These are phyloP conservation scores for Tetrahymena thermophila DNA, from an alignment of 73 alveolate genomes.

Conservation along the genomic window DNA sequence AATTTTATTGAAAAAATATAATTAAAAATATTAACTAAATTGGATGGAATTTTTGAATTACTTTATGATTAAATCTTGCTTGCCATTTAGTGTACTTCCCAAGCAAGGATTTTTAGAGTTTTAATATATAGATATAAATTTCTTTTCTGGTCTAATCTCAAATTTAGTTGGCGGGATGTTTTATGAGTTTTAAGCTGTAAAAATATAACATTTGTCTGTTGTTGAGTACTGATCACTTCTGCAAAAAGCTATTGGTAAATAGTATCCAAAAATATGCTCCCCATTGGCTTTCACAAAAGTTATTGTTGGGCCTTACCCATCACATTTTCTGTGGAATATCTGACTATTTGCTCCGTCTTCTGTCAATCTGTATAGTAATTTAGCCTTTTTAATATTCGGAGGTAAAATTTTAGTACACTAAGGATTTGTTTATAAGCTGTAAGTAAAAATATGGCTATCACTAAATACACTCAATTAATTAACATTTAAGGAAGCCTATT, in stretches of 20 bases:
- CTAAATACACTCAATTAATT: neutral
- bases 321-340: neutral
- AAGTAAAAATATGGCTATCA: neutral
- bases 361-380: neutral
- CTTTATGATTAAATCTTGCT: neutral
- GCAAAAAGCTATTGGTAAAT: neutral
- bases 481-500: neutral
- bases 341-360: neutral
- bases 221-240: neutral
- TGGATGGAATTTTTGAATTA: neutral
- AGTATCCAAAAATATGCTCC: neutral
- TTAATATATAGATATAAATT: neutral
- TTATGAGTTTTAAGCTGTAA: neutral
- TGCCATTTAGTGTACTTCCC: neutral
- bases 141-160: neutral
- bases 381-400: neutral
- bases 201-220: neutral
- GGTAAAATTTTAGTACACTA: neutral
- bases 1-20: neutral
- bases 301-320: neutral
- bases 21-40: neutral
- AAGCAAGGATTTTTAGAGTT: neutral
- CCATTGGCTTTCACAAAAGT: neutral
- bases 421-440: neutral
- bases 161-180: neutral